Evolutionary conservation across 257 asterid species (phyloP).

Genomic region (Marsdenia floribunda): DNA sequence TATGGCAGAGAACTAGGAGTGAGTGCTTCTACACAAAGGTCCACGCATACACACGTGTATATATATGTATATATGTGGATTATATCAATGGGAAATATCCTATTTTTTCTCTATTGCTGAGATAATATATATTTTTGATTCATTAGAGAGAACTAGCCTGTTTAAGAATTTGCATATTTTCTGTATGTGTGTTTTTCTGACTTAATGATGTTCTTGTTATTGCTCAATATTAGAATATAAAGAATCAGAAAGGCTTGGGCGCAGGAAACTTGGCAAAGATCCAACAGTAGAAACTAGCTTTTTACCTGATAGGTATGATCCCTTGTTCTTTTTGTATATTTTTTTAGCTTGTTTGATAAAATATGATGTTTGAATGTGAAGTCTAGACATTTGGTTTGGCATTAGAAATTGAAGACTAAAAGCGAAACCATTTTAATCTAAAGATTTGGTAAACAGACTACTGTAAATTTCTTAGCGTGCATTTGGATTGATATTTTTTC

Average conservation of each 20-base stretch:
- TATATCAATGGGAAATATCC: neutral
- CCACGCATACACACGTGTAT: neutral
- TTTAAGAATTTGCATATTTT: neutral
- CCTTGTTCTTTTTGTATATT: constrained; percentile 17
- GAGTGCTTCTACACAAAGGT: neutral
- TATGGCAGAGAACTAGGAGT: neutral
- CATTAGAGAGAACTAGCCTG: neutral
- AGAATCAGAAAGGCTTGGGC: constrained; percentile 39
- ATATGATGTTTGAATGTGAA: neutral
- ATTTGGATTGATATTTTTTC: too few relatives aligned
- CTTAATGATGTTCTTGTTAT: constrained; percentile 4
- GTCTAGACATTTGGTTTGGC: neutral
- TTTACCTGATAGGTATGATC: constrained; percentile 89
- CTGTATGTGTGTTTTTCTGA: neutral
- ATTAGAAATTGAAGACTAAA: neutral
- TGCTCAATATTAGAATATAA: constrained; percentile 35
- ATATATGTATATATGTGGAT: neutral
- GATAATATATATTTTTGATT: neutral
- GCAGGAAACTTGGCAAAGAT: constrained; percentile 73
- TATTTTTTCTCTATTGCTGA: neutral
- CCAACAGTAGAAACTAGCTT: constrained; percentile 98
- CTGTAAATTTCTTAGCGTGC: too few relatives aligned
- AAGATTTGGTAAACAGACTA: neutral
- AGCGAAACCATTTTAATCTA: neutral
- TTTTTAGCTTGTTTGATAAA: neutral